Base-by-base conservation (phyloP, 2,329 filamentous ascomycete species). In the Alternaria tenuissima region DNA sequence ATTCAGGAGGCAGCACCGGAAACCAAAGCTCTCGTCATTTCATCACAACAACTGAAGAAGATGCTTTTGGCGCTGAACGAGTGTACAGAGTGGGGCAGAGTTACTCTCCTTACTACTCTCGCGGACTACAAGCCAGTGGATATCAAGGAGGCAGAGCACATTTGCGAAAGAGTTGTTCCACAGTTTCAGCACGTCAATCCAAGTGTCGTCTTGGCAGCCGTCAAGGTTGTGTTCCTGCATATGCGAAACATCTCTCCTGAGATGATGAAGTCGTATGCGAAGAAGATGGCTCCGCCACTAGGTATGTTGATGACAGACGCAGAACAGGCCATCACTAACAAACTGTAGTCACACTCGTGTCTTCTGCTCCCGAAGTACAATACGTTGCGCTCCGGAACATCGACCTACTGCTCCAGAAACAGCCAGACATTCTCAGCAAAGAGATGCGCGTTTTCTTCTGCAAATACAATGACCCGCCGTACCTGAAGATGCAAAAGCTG, bases 131-230 rank as follows among this genome's bases (percentile, higher is more conserved):
- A 88, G 67, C 89, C 94, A 0, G 77, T 83, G n/a, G 94, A 98
- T 76, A 85, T 93, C 62, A 98, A 97, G 81, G 95, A 99, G 81
- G 91, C 94, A 56, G 95, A 99, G 81, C 95, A 98, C 78, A 97
- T 99, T 59, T 99, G 95, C 80, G 95, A 99, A 83, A 86, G 95
- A 73, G 94, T 98, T 36, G 89, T 93, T 53, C 95, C 95, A 41
- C 95, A 99, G 76, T 99, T 99, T 78, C 95, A 99, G 81, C 95
- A 99, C 75, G 94, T 97, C 74, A 99, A 99, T 75, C 92, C 95
- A 3, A 96, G 94, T 76, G 95, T 99, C 16, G 95, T 99, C 20
- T 82, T 99, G 65, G 93, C 95, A n/a, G 95, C 95, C 20, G 94
- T 99, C 72, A 99, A 99, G 83, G 92, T 92, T 14, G 96, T 99